Percentiles rank a stretch among this genome's conserved stretches.
These are phyloP conservation scores for Isabelozyma heimii DNA, from an alignment of 805 yeast species.

Conservation along the genomic window DNA sequence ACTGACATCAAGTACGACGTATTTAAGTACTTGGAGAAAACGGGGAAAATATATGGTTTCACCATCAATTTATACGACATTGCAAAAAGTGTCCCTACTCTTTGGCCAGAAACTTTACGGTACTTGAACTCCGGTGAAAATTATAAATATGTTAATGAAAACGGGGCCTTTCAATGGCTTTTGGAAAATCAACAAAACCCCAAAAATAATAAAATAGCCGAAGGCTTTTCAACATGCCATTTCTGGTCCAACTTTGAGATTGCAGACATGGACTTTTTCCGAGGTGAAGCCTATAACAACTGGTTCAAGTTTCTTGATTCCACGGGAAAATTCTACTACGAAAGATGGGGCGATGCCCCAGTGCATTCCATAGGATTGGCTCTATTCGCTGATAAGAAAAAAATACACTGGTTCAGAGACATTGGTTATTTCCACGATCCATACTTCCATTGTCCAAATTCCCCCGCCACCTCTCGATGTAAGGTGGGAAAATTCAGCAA, in stretches of 20 bases:
- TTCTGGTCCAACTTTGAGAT: constrained; percentile 92
- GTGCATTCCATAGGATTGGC: constrained; percentile 77
- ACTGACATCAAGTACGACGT: constrained; percentile 75
- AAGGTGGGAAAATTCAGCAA: constrained; percentile 52
- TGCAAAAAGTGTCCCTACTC: constrained; percentile 55
- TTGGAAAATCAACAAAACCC: constrained; percentile 54
- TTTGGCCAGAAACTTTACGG: constrained; percentile 70
- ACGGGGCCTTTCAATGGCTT: constrained; percentile 54
- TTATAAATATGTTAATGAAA: constrained; percentile 46
- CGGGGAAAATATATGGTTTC: constrained; percentile 72
- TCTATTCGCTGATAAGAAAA: constrained; percentile 63
- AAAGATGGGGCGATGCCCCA: constrained; percentile 94
- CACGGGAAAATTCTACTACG: constrained; percentile 82
- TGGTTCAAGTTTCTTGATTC: constrained; percentile 66
- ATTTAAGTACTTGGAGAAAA: constrained; percentile 67
- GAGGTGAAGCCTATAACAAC: constrained; percentile 61
- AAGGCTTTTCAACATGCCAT: constrained; percentile 69
- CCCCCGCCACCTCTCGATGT: constrained; percentile 45
- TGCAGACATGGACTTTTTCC: constrained; percentile 76
- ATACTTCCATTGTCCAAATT: constrained; percentile 71
- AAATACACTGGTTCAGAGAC: constrained; percentile 85
- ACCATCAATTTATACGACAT: constrained; percentile 68
- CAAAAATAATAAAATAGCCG: constrained; percentile 35
- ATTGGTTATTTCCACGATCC: constrained; percentile 78
- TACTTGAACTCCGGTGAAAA: constrained; percentile 57